phyloP scores from a whole-genome alignment of 2,329 filamentous ascomycete species.

The Colletotrichum camelliae region DNA sequence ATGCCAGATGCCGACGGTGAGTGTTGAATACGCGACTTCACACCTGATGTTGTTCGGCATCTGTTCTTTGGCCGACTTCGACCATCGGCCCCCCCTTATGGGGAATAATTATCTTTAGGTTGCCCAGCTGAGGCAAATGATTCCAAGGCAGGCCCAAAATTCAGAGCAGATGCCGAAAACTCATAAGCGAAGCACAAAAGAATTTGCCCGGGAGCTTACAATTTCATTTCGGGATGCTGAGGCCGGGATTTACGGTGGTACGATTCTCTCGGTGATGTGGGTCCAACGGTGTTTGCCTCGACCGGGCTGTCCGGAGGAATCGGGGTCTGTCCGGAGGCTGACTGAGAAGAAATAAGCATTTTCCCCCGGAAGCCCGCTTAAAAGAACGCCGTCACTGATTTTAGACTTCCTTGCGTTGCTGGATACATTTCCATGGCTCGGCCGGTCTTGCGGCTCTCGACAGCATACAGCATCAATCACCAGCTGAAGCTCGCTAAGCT shows the following conservation, averaged over 20 bases:
- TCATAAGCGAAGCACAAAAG: rapidly evolving
- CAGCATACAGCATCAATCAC: neutral
- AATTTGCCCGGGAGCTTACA: neutral
- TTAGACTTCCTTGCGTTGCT: neutral
- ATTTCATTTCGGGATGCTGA: neutral
- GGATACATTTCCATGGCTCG: neutral
- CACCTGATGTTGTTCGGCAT: neutral
- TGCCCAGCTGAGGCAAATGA: neutral
- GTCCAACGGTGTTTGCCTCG: neutral
- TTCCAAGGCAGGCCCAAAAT: neutral
- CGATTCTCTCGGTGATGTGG: neutral
- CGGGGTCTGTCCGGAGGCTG: neutral
- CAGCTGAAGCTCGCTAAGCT: neutral
- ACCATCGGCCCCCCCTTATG: neutral
- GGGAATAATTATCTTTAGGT: neutral
- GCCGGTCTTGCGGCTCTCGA: neutral
- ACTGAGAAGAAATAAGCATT: neutral
- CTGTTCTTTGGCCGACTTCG: neutral
- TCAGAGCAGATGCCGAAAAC: neutral
- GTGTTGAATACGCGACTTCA: neutral
- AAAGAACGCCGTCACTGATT: neutral
- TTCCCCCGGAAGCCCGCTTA: neutral
- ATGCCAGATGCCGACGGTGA: neutral
- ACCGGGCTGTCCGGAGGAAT: neutral
- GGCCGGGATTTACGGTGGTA: neutral